These are phyloP conservation scores for Chlamydomonas schloesseri DNA, from an alignment of 139 green algal genomes.

Conservation along the genomic window DNA sequence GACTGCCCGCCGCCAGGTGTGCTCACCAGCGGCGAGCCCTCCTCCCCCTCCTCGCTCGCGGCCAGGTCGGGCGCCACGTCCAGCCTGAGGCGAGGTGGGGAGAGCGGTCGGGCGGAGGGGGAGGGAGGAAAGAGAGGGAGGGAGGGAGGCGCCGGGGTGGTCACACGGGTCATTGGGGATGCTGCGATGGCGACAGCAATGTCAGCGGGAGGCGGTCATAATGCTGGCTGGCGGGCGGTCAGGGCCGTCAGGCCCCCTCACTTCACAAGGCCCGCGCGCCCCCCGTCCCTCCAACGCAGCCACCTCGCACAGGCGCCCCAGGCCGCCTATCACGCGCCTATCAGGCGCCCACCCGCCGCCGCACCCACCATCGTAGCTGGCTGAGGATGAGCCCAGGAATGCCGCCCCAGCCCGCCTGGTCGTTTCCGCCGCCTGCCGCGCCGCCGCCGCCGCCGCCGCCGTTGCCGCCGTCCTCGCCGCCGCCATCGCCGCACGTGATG, in stretches of 20 bases:
- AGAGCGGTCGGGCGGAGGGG: not conserved
- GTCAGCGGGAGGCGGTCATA: too few species aligned
- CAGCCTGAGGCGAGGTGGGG: conserved; percentile 24
- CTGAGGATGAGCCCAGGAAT: conserved; percentile 47
- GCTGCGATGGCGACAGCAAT: not conserved
- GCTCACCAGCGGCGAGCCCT: not conserved
- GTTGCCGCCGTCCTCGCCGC: not conserved
- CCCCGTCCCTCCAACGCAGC: too few species aligned
- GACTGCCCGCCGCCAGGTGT: too few species aligned
- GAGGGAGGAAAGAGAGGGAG: not conserved
- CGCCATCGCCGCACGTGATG: conserved; percentile 25
- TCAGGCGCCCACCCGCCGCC: too few species aligned
- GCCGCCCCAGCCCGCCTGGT: not conserved
- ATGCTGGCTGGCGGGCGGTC: too few species aligned
- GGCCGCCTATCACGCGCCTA: too few species aligned
- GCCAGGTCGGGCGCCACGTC: conserved; percentile 30
- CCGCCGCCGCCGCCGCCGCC: not conserved
- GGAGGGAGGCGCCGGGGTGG: too few species aligned
- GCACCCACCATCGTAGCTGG: conserved; percentile 52
- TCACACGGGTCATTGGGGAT: too few species aligned
- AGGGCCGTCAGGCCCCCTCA: too few species aligned
- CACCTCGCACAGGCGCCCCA: too few species aligned
- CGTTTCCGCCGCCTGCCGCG: not conserved
- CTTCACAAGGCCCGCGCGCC: too few species aligned
- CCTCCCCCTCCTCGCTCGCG: not conserved